Evolutionary conservation across 179 eudicot genomes (phyloP), one percentile per base, ranked within the genome.

Genomic region (Spinacia oleracea): DNA sequence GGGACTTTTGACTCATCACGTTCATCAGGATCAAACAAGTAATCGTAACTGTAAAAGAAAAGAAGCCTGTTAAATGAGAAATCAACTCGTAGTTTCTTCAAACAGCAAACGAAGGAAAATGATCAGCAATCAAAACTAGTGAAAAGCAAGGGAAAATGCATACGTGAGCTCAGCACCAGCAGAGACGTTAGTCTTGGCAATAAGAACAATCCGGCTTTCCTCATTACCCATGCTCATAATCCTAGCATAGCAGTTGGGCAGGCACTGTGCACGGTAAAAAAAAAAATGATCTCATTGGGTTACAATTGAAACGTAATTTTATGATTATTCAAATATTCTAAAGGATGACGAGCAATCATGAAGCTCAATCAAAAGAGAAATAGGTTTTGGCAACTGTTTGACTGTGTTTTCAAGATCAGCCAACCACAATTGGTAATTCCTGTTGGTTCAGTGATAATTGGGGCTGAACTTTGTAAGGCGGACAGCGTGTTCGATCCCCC

Each of bases 191-290:
- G 82, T 80, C 82, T 86, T 94, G 81, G 97, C 97, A 65, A 91
- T 87, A 29, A 94, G 92, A 72, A 94, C 92, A 65, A 94, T 88
- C 32, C 91, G 88, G 81, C 90, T 89, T 78, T 90, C 88, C 21
- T 87, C 87, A 6, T 88, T 79, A 51, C 89, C 89, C 79, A 86
- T 79, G 58, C 91, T 88, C 88, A 94, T 82, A 74, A 93, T 94
- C 85, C 97, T 87, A 59, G 94, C 93, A 77, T 90, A 93, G 85
- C 97, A 94, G 81, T 93, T 94, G 58, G 97, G 94, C 98, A 84
- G 87, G 88, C 98, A 91, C 97, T 93, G 89, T 58, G 86, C 75
- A 81, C 38, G 51, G 53, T 46, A 48, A 51, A 59, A 51, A 74
- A 74, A 40, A 53, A 65, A 32, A 59, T 5, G 23, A 48, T 31